These are phyloP conservation scores for Pyrus hybrid DNA, from an alignment of 331 rosid genomes.

Conservation along the genomic window DNA sequence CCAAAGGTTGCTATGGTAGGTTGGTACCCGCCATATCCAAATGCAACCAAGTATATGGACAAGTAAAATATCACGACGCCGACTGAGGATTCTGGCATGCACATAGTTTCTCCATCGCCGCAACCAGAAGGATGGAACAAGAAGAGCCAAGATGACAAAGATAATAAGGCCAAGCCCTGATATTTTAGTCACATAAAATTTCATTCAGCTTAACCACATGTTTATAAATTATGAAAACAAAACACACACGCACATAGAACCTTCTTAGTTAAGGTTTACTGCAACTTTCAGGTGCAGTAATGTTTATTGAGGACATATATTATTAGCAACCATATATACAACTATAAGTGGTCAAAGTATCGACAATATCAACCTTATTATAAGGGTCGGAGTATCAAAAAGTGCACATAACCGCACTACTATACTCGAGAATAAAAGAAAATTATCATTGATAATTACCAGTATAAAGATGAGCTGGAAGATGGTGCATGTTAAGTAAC, in stretches of 20 bases:
- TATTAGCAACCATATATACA: no score
- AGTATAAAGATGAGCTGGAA: conserved; percentile 51
- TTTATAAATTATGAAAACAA: no score
- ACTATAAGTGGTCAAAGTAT: no score
- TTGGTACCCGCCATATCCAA: conserved; percentile 84
- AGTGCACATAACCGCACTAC: no score
- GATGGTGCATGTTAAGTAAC: conserved; percentile 60
- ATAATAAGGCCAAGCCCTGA: conserved; percentile 53
- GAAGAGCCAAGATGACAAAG: conserved; percentile 46
- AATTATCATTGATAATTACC: conserved; percentile 33
- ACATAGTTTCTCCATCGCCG: conserved; percentile 36
- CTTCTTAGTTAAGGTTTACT: no score
- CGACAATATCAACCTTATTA: no score
- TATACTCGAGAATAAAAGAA: not conserved
- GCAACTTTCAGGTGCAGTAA: no score
- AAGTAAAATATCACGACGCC: conserved; percentile 48
- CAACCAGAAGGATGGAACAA: conserved; percentile 63
- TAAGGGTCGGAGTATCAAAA: no score
- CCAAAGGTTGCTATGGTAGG: conserved; percentile 76
- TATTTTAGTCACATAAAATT: not conserved
- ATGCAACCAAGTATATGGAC: conserved; percentile 70
- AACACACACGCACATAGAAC: no score
- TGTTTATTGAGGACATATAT: no score
- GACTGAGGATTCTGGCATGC: conserved; percentile 30
- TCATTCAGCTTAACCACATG: not conserved